Percentiles rank a stretch among this genome's conserved stretches.
Evolutionary conservation across 345 rosid genomes (phyloP).

Genomic region (Corchorus capsularis): DNA sequence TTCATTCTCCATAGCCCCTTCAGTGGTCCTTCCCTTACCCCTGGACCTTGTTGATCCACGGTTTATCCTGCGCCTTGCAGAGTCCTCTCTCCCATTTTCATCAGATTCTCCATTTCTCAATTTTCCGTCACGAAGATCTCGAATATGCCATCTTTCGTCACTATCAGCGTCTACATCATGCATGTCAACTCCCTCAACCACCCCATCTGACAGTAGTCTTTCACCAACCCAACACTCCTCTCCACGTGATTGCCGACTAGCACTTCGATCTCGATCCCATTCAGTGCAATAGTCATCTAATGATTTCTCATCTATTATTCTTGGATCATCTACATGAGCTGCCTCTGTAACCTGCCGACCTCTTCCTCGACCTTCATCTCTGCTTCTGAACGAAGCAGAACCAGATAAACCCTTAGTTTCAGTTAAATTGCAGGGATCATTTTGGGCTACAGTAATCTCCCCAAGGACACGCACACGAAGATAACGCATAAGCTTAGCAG

Average conservation of each 20-base stretch:
- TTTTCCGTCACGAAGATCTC: slow-evolving; percentile 52
- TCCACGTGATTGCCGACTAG: slow-evolving; percentile 35
- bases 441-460: slow-evolving; percentile 63
- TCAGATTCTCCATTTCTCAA: slow-evolving; percentile 59
- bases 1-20: slow-evolving; percentile 59
- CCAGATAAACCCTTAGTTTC: slow-evolving; percentile 54
- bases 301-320: slow-evolving; percentile 38
- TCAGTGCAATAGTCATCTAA: slow-evolving; percentile 44
- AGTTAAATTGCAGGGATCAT: slow-evolving; percentile 53
- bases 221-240: slow-evolving; percentile 35
- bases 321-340: slow-evolving; percentile 44
- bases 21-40: slow-evolving; percentile 71
- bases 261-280: slow-evolving; percentile 41
- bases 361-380: slow-evolving; percentile 81
- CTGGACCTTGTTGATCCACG: slow-evolving; percentile 62
- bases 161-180: slow-evolving; percentile 48
- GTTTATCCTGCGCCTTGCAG: slow-evolving; percentile 57
- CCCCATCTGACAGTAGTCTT: slow-evolving; percentile 48
- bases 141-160: slow-evolving; percentile 47
- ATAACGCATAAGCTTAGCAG: slow-evolving; percentile 91
- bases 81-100: slow-evolving; percentile 77
- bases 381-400: slow-evolving; percentile 47
- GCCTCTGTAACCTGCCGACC: slow-evolving; percentile 64
- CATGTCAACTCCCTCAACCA: slow-evolving; percentile 39
- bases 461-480: slow-evolving; percentile 89